Base-by-base conservation (phyloP, 2,329 filamentous ascomycete genomes). In the Teratosphaeria epicoccoides region DNA sequence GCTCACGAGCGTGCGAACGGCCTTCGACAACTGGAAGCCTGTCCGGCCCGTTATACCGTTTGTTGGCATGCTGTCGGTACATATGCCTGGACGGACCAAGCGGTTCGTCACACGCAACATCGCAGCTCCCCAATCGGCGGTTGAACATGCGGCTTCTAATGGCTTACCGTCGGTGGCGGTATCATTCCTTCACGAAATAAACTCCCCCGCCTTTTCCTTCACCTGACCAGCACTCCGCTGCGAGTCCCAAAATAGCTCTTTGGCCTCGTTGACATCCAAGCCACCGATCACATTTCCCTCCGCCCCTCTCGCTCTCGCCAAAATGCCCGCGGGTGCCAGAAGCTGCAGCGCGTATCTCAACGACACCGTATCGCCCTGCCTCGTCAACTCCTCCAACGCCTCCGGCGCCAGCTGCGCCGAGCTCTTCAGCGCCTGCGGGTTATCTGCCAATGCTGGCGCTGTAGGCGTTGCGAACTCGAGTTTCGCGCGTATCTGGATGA, bases 281-380 rank as follows among this genome's bases (percentile, higher is more conserved):
- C 73, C 75, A 52, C 70, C 71, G 48, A 75, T 75, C 63, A 64
- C 59, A 28, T 60, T 62, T 12, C 61, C 61, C 46, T 66, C 61
- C 23, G 61, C 66, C 12, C 72, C 72, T 26, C 68, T 66, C 14
- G 93, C 87, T 66, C 87, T 85, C 54, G 91, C 88, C 63, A 97
- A 79, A 70, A 97, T 95, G 70, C 87, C 91, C 49, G 89, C 85
- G 1, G 90, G 90, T 24, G 89, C 87, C 61, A 98, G 76, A 60
- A 98, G 73, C 73, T 97, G 93, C 67, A 98, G 75, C 60, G 90
- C 91, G 73, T 98, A 98, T 60, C 93, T 78, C 71, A 98, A 71
- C 68, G 87, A 94, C 66, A 96, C 89, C 61, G 84, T 85, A 63
- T 88, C 88, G 59, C 93, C 93, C 61, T 95, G 84, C 64, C 87